Base-by-base conservation (phyloP, 345 rosid genomes). In the Ceriops tagal region DNA sequence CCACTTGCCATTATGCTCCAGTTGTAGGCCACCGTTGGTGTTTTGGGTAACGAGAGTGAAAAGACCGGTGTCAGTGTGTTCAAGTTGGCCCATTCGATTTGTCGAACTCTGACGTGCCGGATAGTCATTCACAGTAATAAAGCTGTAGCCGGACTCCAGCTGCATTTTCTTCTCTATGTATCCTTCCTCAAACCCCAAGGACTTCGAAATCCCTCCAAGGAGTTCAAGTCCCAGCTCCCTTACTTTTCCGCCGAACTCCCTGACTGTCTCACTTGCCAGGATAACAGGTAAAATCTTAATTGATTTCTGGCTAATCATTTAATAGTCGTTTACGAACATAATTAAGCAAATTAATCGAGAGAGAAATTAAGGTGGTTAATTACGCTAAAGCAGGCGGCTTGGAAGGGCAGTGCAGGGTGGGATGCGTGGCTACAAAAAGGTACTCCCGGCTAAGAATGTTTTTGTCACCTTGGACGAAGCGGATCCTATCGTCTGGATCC, bases 361-460 rank as follows among this genome's bases (percentile, higher is more conserved):
- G 15, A 39, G 11, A 39, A 39, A 39, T 11, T 39, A 39, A 43
- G 18, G 5, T 13, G 18, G 4, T 13, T 43, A 43, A 43, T 2
- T 49, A 79, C 83, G 73, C 72, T 39, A 75, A 66, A 52, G 9
- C 26, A n/a, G 53, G 10, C 0, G 82, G 74, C 18, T 76, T 63
- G 13, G 15, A 11, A 3, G 83, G 83, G 60, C 78, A 79, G 55
- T 79, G 70, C 27, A 34, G 47, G 1, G 47, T 65, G 16, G 83
- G 80, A 65, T 75, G 77, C 5, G 77, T 58, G 5, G 73, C 67
- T 26, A 76, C 26, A 62, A 75, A 75, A 11, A 79, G 67, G 26
- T 43, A 72, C 53, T 79, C 82, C 32, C 82, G 46, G 26, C 58
- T 55, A 55, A 22, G 8, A 22, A 22, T 21, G 11, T 76, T 79